phyloP scores from a whole-genome alignment of 2,329 filamentous ascomycete species.

The Penicillium sp. region DNA sequence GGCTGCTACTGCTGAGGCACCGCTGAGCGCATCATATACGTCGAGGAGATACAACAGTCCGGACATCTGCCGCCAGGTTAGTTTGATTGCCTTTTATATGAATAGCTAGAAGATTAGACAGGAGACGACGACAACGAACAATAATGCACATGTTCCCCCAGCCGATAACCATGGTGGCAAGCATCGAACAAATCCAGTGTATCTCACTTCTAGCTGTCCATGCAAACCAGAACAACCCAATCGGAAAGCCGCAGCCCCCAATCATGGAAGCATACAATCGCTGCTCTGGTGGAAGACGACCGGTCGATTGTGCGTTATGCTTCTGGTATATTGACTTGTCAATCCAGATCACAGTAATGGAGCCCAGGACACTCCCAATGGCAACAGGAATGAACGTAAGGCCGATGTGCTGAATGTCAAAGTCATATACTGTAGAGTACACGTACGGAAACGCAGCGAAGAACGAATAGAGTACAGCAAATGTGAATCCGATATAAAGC shows the following conservation, averaged over 20 bases:
- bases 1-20: conserved; percentile 28
- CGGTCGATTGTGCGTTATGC: conserved; percentile 31
- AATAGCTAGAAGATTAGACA: too few species aligned
- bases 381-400: conserved; percentile 64
- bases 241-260: conserved; percentile 46
- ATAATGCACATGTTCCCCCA: conserved; percentile 27
- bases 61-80: neutral
- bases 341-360: conserved; percentile 18
- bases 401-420: conserved; percentile 50
- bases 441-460: conserved; percentile 10
- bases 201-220: conserved; percentile 42
- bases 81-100: too few species aligned
- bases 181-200: conserved; percentile 35
- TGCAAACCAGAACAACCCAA: conserved; percentile 47
- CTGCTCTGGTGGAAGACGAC: conserved; percentile 45
- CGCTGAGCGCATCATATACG: conserved; percentile 25
- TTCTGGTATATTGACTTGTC: conserved; percentile 20
- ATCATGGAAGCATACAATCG: conserved; percentile 48
- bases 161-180: conserved; percentile 23
- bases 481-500: conserved; percentile 22
- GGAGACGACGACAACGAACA: too few species aligned
- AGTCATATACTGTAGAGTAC: conserved; percentile 57
- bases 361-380: conserved; percentile 58
- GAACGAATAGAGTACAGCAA: conserved; percentile 24
- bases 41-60: conserved; percentile 24